phyloP scores from a whole-genome alignment of 208 protist species.

The Leishmania tarentolae region DNA sequence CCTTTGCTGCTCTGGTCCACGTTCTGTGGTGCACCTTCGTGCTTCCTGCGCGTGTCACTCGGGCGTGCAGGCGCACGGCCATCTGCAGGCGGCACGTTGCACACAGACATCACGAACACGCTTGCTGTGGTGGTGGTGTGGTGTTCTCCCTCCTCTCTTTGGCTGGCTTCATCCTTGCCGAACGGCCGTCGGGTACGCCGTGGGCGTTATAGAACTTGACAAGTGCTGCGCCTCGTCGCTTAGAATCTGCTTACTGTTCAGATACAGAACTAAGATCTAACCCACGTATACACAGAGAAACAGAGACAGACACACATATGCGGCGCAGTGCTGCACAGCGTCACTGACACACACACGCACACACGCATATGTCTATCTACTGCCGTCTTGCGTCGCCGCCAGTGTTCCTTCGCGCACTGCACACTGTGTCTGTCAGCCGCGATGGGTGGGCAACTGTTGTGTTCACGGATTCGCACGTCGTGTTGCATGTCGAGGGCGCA shows the following conservation, averaged over 20 bases:
- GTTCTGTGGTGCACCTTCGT: not conserved
- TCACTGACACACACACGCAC: not conserved
- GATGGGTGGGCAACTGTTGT: constrained; percentile 72
- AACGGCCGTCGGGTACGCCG: not conserved
- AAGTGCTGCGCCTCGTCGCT: not conserved
- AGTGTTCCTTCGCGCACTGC: constrained; percentile 67
- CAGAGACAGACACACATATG: not conserved
- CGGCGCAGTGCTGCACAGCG: not conserved
- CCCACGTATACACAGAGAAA: not conserved
- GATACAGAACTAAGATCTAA: not conserved
- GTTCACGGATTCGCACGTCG: constrained; percentile 62
- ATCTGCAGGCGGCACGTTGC: not conserved
- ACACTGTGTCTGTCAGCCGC: constrained; percentile 44
- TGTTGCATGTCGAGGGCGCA: constrained; percentile 71
- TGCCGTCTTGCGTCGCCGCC: constrained; percentile 54
- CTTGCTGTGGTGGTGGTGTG: not conserved
- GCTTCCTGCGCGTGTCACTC: not conserved
- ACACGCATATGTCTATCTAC: constrained; percentile 75
- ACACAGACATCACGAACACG: too few relatives aligned
- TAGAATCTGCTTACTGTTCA: not conserved
- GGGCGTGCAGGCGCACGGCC: not conserved
- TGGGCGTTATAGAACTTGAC: not conserved
- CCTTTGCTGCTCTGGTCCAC: not conserved
- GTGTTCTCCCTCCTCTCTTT: not conserved
- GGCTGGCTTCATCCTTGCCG: not conserved